These are phyloP conservation scores for Xylariaceae sp. DNA, from an alignment of 2,329 filamentous ascomycete genomes.

Conservation along the genomic window DNA sequence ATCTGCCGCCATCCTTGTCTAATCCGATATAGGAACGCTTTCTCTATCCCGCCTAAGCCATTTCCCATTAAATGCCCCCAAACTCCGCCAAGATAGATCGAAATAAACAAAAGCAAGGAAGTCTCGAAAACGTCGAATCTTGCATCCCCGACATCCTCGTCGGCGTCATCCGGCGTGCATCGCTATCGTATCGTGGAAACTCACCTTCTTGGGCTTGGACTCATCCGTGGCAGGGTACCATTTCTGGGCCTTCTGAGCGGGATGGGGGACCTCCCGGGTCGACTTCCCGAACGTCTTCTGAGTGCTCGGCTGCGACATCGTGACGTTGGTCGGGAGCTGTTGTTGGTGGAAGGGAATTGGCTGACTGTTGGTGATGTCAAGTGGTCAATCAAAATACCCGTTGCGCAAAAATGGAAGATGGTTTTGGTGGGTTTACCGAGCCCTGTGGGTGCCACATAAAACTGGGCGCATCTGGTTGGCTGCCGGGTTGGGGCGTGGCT, in stretches of 20 bases:
- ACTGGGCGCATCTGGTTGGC: slow-evolving; percentile 9
- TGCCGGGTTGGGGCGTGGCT: slow-evolving; percentile 10
- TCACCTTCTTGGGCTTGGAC: slow-evolving; percentile 86
- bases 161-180: slow-evolving; percentile 4
- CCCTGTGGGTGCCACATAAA: slow-evolving; percentile 29
- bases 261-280: slow-evolving; percentile 82
- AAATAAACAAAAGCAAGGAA: background rate
- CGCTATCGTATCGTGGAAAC: slow-evolving; percentile 40
- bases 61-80: background rate
- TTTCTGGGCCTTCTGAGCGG: slow-evolving; percentile 91
- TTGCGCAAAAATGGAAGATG: slow-evolving; percentile 31
- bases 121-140: background rate
- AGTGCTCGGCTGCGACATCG: slow-evolving; percentile 68
- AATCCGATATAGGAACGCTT: slow-evolving; percentile 15
- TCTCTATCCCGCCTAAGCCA: background rate
- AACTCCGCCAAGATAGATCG: background rate
- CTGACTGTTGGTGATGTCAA: slow-evolving; percentile 25
- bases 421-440: slow-evolving; percentile 34
- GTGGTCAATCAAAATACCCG: slow-evolving; percentile 26
- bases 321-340: slow-evolving; percentile 48
- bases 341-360: slow-evolving; percentile 27
- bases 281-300: slow-evolving; percentile 95
- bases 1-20: background rate
- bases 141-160: background rate
- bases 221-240: slow-evolving; percentile 98